Evolutionary conservation across 257 asterid species (phyloP).

Genomic region (Scutellaria galericulata): DNA sequence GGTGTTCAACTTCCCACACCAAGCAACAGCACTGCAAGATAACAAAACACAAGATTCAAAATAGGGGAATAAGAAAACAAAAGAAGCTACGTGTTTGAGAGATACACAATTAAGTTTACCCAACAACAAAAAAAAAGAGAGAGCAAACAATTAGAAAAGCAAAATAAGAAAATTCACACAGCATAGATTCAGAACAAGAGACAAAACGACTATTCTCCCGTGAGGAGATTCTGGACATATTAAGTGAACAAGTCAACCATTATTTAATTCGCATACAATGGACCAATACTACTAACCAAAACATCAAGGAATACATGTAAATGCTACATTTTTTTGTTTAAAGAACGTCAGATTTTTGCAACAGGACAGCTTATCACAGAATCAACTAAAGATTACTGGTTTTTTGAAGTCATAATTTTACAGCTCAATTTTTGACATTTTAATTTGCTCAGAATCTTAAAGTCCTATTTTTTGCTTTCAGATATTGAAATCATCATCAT

Average conservation of each 20-base stretch:
- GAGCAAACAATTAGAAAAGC: neutral
- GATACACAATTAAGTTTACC: neutral
- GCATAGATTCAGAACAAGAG: constrained; percentile 6
- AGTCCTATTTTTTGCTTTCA: too few relatives aligned
- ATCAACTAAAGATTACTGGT: constrained; percentile 7
- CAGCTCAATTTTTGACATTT: constrained; percentile 19
- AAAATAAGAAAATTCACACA: neutral
- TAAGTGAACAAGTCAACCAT: neutral
- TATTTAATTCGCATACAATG: neutral
- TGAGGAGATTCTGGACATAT: neutral
- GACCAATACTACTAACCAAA: neutral
- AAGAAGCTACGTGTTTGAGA: neutral
- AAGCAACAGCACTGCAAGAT: constrained; percentile 85
- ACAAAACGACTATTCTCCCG: neutral
- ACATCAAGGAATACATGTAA: neutral
- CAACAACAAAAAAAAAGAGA: neutral
- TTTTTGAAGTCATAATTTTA: neutral
- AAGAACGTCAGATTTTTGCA: neutral
- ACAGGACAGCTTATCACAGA: constrained; percentile 1
- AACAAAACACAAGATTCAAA: constrained; percentile 3
- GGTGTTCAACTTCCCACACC: constrained; percentile 97
- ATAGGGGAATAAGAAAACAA: constrained; percentile 11
- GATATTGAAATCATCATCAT: neutral
- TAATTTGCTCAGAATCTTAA: neutral
- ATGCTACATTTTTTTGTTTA: neutral